Percentiles rank a stretch among this genome's conserved stretches.
Conservation (phyloP, 1,139 yeast species). For the Lodderomyces jiufengensis region DNA sequence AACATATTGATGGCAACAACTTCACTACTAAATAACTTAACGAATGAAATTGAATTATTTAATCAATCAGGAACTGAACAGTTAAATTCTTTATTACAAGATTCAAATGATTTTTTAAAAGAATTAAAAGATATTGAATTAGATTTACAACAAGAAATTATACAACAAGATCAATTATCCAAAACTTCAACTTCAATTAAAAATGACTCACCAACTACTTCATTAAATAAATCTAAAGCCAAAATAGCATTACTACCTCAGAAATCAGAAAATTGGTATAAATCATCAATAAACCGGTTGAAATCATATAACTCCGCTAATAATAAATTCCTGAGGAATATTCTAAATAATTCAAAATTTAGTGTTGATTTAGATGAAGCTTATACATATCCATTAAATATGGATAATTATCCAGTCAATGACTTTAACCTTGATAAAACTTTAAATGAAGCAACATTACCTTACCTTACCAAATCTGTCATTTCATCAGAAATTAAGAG, state of each 20-base stretch:
- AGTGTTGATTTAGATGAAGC: conserved; percentile 41
- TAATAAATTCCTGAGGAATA: conserved; percentile 35
- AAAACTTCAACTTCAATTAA: not conserved
- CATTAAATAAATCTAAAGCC: not conserved
- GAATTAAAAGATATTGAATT: conserved; percentile 29
- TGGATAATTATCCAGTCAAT: conserved; percentile 29
- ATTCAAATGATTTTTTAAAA: conserved; percentile 23
- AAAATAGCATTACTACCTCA: not conserved
- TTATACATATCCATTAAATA: conserved; percentile 37
- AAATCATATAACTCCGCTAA: conserved; percentile 38
- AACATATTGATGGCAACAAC: too few relatives aligned
- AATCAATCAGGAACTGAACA: conserved; percentile 22
- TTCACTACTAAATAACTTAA: conserved; percentile 28
- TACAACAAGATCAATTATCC: conserved; percentile 7
- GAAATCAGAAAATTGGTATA: conserved; percentile 32
- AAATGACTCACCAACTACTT: not conserved
- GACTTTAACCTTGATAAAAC: conserved; percentile 2
- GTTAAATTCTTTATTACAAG: conserved; percentile 20
- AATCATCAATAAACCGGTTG: conserved; percentile 28
- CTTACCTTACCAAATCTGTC: not conserved
- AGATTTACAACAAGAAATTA: conserved; percentile 18
- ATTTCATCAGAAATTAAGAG: conserved; percentile 12
- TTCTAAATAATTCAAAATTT: conserved; percentile 29
- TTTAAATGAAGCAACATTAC: not conserved
- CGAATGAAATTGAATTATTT: conserved; percentile 25